Evolutionary conservation across 495 filamentous ascomycete species (phyloP).

Genomic region (Mytilinidion resinicola): DNA sequence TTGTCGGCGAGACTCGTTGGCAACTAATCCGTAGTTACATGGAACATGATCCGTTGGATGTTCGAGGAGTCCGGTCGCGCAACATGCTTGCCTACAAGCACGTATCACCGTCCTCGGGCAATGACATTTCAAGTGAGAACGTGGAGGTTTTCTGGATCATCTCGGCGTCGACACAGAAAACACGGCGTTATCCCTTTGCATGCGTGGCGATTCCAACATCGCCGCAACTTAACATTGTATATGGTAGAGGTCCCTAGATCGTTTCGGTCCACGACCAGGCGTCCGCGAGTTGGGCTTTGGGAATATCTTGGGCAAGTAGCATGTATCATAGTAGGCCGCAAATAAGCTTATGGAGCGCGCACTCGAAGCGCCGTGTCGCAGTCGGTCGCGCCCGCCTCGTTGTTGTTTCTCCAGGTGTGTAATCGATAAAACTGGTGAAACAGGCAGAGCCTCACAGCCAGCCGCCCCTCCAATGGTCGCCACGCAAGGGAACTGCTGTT

Average conservation of each 20-base stretch:
- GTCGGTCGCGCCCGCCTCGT: neutral
- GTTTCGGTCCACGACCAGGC: conserved; percentile 14
- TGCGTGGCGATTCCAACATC: neutral
- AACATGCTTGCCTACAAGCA: no score
- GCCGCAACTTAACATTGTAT: conserved; percentile 19
- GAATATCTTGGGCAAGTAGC: neutral
- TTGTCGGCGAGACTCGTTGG: no score
- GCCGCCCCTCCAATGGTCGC: neutral
- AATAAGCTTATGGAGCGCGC: no score
- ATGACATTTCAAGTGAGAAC: no score
- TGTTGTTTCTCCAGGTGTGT: conserved; percentile 5
- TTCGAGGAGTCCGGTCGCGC: no score
- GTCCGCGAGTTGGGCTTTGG: conserved; percentile 4
- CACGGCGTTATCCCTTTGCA: neutral
- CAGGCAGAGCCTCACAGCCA: neutral
- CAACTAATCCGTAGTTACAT: no score
- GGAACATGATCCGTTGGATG: no score
- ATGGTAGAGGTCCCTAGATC: conserved; percentile 16
- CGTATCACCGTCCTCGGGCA: no score
- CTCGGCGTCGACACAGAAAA: conserved; percentile 1
- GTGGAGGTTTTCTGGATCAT: neutral
- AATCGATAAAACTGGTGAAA: conserved; percentile 14
- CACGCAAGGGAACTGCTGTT: no score
- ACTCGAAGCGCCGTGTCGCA: neutral
- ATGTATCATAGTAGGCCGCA: conserved; percentile 17